Percentiles rank a stretch among this genome's conserved stretches.
Evolutionary conservation across 2,329 filamentous ascomycete genomes (phyloP).

Genomic region (Scedosporium minutisporum): DNA sequence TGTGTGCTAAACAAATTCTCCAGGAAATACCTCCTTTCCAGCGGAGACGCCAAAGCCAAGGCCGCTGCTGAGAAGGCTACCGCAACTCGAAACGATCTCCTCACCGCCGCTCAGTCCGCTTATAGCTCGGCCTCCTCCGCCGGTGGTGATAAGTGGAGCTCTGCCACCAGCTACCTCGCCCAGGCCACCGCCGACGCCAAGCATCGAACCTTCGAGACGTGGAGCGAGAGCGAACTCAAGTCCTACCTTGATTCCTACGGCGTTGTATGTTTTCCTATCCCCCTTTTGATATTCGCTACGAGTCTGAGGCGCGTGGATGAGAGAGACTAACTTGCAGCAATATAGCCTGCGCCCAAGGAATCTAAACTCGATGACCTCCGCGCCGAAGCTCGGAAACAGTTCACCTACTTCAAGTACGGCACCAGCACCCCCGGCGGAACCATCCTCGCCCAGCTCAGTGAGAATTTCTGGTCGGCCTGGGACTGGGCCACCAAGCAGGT

Average conservation of each 20-base stretch:
- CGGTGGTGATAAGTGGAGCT: slow-evolving; percentile 51
- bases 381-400: slow-evolving; percentile 61
- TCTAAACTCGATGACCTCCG: slow-evolving; percentile 60
- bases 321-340: slow-evolving; percentile 11
- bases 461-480: slow-evolving; percentile 35
- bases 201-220: slow-evolving; percentile 58
- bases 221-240: slow-evolving; percentile 67
- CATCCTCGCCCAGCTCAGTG: slow-evolving; percentile 53
- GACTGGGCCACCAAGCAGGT: slow-evolving; percentile 44
- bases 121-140: slow-evolving; percentile 50
- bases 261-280: slow-evolving; percentile 27
- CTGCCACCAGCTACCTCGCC: slow-evolving; percentile 61
- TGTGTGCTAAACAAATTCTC: not conserved
- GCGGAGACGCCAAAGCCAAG: slow-evolving; percentile 45
- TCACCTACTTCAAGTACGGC: slow-evolving; percentile 69
- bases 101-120: slow-evolving; percentile 52
- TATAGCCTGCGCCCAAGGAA: slow-evolving; percentile 48
- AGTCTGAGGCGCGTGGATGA: not conserved
- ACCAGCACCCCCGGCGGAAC: slow-evolving; percentile 57
- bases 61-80: slow-evolving; percentile 52
- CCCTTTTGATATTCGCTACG: not conserved
- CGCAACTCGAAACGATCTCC: slow-evolving; percentile 62
- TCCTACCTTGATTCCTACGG: slow-evolving; percentile 73
- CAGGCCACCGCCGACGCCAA: slow-evolving; percentile 57
- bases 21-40: slow-evolving; percentile 43